phyloP scores from a whole-genome alignment of 2,329 filamentous ascomycete species.

The Colletotrichum sansevieriae region DNA sequence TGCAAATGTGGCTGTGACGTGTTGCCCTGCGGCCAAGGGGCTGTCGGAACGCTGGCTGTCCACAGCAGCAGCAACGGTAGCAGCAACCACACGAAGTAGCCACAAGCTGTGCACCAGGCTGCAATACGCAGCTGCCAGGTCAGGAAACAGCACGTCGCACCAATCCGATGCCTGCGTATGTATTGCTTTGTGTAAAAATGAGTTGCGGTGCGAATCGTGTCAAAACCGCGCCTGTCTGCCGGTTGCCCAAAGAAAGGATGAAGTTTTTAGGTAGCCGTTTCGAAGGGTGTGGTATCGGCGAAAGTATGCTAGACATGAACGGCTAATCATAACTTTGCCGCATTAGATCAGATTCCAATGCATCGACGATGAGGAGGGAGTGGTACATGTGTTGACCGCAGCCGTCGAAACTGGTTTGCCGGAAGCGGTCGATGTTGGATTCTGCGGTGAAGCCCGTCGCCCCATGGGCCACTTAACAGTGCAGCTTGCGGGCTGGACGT shows the following conservation, averaged over 20 bases:
- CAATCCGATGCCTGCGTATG: slow-evolving; percentile 12
- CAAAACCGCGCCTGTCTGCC: background rate
- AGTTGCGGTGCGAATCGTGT: slow-evolving; percentile 30
- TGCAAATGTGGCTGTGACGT: slow-evolving; percentile 36
- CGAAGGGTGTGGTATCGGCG: background rate
- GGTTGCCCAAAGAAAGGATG: slow-evolving; percentile 1
- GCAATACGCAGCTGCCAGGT: background rate
- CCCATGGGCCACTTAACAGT: slow-evolving; percentile 21
- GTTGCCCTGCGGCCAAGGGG: slow-evolving; percentile 18
- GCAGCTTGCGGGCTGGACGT: slow-evolving; percentile 24
- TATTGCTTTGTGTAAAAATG: slow-evolving; percentile 30
- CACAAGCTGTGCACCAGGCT: background rate
- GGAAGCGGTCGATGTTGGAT: background rate
- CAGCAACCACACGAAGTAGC: background rate
- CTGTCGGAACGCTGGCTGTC: slow-evolving; percentile 12
- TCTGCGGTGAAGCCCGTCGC: slow-evolving; percentile 23
- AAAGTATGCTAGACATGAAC: slow-evolving; percentile 15
- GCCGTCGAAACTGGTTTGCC: slow-evolving; percentile 18
- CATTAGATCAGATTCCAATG: background rate
- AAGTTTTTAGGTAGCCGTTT: slow-evolving; percentile 7
- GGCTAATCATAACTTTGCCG: background rate
- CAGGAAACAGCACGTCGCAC: background rate
- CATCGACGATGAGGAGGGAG: slow-evolving; percentile 19
- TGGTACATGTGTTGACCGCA: slow-evolving; percentile 18
- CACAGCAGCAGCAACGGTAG: background rate